phyloP scores from a whole-genome alignment of 2,329 filamentous ascomycete species.

The Fusarium verrucosum region DNA sequence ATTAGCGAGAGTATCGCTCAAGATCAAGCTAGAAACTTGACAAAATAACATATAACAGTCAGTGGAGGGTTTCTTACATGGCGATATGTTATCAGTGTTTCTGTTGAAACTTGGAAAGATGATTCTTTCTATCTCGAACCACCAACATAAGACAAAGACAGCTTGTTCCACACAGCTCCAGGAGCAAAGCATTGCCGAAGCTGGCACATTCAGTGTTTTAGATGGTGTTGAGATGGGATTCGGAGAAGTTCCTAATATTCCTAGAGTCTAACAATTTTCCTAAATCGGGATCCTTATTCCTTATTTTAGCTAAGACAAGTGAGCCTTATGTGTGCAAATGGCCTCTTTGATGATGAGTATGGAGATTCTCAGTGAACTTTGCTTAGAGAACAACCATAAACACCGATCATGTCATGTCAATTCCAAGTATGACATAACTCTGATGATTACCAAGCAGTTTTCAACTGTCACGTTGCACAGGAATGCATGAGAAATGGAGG shows the following conservation, averaged over 20 bases:
- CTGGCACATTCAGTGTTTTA: neutral
- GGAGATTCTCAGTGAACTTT: neutral
- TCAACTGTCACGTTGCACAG: too few species aligned
- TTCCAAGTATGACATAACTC: neutral
- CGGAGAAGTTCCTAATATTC: neutral
- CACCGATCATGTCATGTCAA: neutral
- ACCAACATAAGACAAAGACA: constrained; percentile 62
- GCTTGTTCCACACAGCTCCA: constrained; percentile 31
- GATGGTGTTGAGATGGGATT: neutral
- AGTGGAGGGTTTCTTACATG: too few species aligned
- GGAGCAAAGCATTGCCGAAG: neutral
- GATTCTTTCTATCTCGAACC: too few species aligned
- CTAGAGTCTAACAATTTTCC: constrained; percentile 2
- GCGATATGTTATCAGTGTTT: too few species aligned
- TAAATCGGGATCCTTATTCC: constrained; percentile 6
- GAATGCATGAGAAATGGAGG: too few species aligned
- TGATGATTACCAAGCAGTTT: too few species aligned
- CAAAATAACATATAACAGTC: too few species aligned
- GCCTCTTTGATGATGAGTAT: neutral
- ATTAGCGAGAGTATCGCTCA: constrained; percentile 63
- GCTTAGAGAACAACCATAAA: constrained; percentile 13
- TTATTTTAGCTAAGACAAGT: constrained; percentile 12
- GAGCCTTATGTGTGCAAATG: neutral
- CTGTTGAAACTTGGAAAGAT: too few species aligned
- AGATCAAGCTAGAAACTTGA: too few species aligned